Base-by-base conservation (phyloP, 768 basidiomycete genomes). In the Hirschioporus abietinus region DNA sequence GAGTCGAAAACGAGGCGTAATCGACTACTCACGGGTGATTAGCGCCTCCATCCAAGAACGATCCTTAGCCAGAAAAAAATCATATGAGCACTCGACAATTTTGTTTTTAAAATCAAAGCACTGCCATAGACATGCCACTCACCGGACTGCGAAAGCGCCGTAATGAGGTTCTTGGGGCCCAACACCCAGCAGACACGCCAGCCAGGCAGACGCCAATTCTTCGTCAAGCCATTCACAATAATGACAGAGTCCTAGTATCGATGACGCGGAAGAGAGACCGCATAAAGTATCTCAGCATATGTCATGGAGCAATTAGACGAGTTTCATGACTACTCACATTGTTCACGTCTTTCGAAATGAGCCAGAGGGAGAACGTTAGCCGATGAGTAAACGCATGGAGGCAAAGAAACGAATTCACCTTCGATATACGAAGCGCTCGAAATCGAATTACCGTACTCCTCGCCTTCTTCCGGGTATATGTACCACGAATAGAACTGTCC, bases 161-260 rank as follows among this genome's bases (percentile, higher is more conserved):
- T 88, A 70, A 97, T 83, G 60, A 97, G 75, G 74, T 92, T 91
- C 78, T 91, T 94, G 18, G 95, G 96, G 0, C 94, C 95, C 24
- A 96, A 74, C 35, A 97, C 94, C 95, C 92, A 94, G 78, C 93
- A 96, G 57, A 95, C 81, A 70, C 96, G 86, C 94, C 94, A 98
- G 36, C 96, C 96, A 9, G 95, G 95, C 65, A 96, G 87, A 72
- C 95, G 88, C 90, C 92, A 96, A 77, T 95, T 95, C 91, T 97
- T 98, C 5, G 95, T 97, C 63, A 97, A 83, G 52, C 96, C 96
- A 71, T 96, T 93, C 66, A 98, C 89, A 70, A 98, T 88, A 66
- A 96, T 80, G 61, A 92, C 83, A 0, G 92, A 81, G 71, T 96
- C 95, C 84, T 87, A 68, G 7, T n/a, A 27, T 58, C 35, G 65